A percentile compares a stretch with the other conserved stretches of the same genome.
Evolutionary conservation across 305 asterid genomes (phyloP).

Genomic region (Lippia alba): DNA sequence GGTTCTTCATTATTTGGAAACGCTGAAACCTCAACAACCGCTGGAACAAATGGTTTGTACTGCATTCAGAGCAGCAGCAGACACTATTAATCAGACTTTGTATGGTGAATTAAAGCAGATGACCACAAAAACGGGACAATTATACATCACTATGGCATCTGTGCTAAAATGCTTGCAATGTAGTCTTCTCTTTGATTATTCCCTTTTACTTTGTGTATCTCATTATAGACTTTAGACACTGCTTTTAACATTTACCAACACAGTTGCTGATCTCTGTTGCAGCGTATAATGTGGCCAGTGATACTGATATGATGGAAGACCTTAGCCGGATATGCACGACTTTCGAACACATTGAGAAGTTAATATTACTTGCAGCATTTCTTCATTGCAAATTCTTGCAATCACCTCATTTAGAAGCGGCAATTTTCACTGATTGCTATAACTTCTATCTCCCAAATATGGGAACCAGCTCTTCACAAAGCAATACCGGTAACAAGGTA

Average conservation of each 20-base stretch:
- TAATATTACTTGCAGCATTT: conserved; percentile 73
- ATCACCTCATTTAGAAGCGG: conserved; percentile 72
- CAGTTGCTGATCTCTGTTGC: conserved; percentile 27
- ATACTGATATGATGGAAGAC: conserved; percentile 66
- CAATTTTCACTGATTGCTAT: conserved; percentile 71
- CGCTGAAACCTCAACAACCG: conserved; percentile 70
- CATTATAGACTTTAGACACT: not conserved
- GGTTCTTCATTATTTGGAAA: conserved; percentile 98
- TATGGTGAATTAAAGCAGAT: conserved; percentile 73
- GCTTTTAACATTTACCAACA: not conserved
- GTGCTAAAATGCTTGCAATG: conserved; percentile 66
- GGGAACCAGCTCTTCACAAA: conserved; percentile 62
- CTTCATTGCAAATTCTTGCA: conserved; percentile 78
- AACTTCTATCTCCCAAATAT: conserved; percentile 67
- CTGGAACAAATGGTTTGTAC: conserved; percentile 91
- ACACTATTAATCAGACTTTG: conserved; percentile 72
- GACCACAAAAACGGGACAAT: conserved; percentile 72
- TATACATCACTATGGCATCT: conserved; percentile 76
- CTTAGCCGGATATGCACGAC: conserved; percentile 66
- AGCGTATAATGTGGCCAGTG: conserved; percentile 51
- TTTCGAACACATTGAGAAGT: conserved; percentile 80
- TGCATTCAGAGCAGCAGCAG: conserved; percentile 88
- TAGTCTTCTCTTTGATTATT: conserved; percentile 32
- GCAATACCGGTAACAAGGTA: conserved; percentile 56
- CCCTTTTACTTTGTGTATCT: conserved; percentile 5